A percentile compares a stretch with the other conserved stretches of the same genome.
Evolutionary conservation across 2,329 filamentous ascomycete species (phyloP).

Genomic region (Hysterium pulicare): DNA sequence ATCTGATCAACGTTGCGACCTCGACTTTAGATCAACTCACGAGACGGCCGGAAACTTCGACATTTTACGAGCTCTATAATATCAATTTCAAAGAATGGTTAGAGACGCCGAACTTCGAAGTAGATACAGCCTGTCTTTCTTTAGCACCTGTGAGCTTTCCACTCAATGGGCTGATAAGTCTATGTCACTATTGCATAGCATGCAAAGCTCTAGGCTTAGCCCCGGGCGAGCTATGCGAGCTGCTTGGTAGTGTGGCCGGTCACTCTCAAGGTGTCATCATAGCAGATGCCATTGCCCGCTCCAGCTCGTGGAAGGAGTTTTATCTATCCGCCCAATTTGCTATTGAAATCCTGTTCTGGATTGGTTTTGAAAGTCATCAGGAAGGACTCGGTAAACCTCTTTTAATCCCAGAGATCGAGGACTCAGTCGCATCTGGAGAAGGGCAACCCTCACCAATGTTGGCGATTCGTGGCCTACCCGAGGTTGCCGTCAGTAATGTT

Average conservation of each 20-base stretch:
- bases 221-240: conserved; percentile 28
- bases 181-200: conserved; percentile 19
- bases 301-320: conserved; percentile 33
- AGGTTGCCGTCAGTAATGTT: conserved; percentile 13
- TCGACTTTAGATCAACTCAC: too few species aligned
- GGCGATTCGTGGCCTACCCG: conserved; percentile 22
- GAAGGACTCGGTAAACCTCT: conserved; percentile 8
- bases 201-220: conserved; percentile 24
- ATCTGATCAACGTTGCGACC: too few species aligned
- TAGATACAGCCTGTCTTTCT: conserved; percentile 31
- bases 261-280: conserved; percentile 41
- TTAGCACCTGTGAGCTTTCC: conserved; percentile 40
- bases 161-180: conserved; percentile 35
- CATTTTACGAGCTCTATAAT: too few species aligned
- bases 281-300: conserved; percentile 33
- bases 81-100: too few species aligned
- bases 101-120: too few species aligned
- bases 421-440: conserved; percentile 12
- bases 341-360: conserved; percentile 36
- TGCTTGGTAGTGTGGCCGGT: conserved; percentile 27
- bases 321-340: conserved; percentile 21
- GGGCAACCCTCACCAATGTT: conserved; percentile 30
- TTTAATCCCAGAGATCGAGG: conserved; percentile 8
- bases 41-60: too few species aligned
- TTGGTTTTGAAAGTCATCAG: conserved; percentile 27